Base-by-base conservation (phyloP, 441 rosid species). In the Metrosideros polymorpha region DNA sequence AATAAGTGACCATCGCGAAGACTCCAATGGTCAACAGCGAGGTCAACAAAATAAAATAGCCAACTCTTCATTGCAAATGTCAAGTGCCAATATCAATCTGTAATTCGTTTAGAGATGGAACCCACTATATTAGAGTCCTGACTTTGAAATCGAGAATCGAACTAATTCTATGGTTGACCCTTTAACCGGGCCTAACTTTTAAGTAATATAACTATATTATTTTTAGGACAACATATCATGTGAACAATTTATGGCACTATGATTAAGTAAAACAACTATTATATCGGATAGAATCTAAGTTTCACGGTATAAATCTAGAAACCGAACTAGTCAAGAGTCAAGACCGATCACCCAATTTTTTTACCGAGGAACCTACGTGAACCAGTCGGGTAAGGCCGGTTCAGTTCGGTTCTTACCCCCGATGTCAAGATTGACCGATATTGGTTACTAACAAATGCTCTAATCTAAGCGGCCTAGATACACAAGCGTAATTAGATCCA, bases 361-460 rank as follows among this genome's bases (percentile, higher is more conserved):
- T 10, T 1, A 63, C 9, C 2, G 0, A 19, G 43, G 45, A 66
- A 66, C 27, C 45, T 19, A 35, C 14, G 17, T 3, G 3, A 25
- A 22, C 2, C 4, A 3, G 0, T 61, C 3, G 17, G 0, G 0
- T 12, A 6, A 59, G 71, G 15, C 39, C 10, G 0, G 0, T 14
- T 13, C 18, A 0, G 19, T 29, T 15, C 5, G 27, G 15, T 22
- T 42, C n/a, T 51, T 51, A 51, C 0, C 19, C 53, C 53, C 2
- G 22, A 51, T 51, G 53, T 51, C 19, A 2, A 5, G 53, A 51
- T 39, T 3, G 49, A 12, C 4, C 6, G 45, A 35, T 24, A 2
- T 39, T 35, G 0, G 7, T 35, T 22, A 3, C 47, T 35, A 9
- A 22, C 19, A 15, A 19, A 35, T 9, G 47, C 15, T 66, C 77